Evolutionary conservation across 2,329 filamentous ascomycete genomes (phyloP), one percentile per base, ranked within the genome.

Genomic region (Calonectria hongkongensis): DNA sequence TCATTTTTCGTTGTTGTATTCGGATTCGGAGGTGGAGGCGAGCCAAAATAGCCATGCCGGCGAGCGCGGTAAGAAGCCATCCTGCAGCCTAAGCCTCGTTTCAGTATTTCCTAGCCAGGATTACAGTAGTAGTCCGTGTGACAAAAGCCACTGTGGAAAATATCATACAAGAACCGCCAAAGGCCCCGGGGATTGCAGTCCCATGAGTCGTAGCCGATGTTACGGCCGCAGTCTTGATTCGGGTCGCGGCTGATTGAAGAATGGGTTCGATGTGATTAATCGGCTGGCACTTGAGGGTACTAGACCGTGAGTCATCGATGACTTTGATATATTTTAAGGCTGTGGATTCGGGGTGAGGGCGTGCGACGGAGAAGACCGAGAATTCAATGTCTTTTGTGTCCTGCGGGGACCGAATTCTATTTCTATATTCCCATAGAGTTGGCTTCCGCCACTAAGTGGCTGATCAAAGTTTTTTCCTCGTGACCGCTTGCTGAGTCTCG

Each of bases 281-380:
- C 13, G 13, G 25, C 2, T 41, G 13, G 33, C 30, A 18, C 2
- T 27, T 39, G 33, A 36, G 54, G n/a, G 33, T 27, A n/a, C 18
- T 33, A 10, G 12, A 13, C 6, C 54, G 41, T 41, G 54, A 58
- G 39, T 58, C 54, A 39, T 39, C 12, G 13, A 33, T 25, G 12
- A 7, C 12, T 16, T 27, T n/a, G 54, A 27, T 41, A 3, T 21
- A 3, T 41, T 36, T 25, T 15, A 21, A 25, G 16, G 13, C 30
- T 7, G 54, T 6, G 30, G 54, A 25, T 33, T 9, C 12, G 33
- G 13, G n/a, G 39, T 39, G 21, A 12, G 25, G 12, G 21, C 13
- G 10, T 58, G 8, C 13, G 33, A 8, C 54, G 54, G 54, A 58
- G 54, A 58, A 58, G 54, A 58, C 54, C 54, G 54, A 41, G 54